Evolutionary conservation across 2,329 filamentous ascomycete species (phyloP), one percentile per base, ranked within the genome.

Genomic region (Ascomycota sp.): DNA sequence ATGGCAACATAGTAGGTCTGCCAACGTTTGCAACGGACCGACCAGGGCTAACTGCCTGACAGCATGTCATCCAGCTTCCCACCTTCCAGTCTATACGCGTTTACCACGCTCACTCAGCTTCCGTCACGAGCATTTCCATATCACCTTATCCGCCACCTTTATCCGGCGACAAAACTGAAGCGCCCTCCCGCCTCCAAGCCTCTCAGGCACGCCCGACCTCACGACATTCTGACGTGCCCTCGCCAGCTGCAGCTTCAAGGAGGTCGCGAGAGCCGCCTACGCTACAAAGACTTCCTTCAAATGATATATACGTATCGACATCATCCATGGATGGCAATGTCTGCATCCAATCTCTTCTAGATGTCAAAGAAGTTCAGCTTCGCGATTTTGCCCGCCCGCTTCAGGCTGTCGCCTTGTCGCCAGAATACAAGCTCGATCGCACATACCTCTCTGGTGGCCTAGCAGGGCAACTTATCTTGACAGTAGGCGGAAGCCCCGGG

Each of bases 261-360:
- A 60, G 55, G 32, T 52, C 55, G 5, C 63, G 52, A 10, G 63
- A 76, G 36, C 51, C 56, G 1, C 50, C 57, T 1, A 56, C 63
- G 1, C 59, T 93, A 2, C 72, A 79, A 0, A 71, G 74, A 34
- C 81, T 65, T 0, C 78, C 82, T 0, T 85, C 81, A 2, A 95
- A 94, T 43, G 75, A 85, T 31, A 92, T 98, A 25, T 80, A 89
- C 48, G 79, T 98, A 39, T 86, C 78, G 2, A 92, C 86, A 1
- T 82, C 89, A 0, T 95, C 89, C 0, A 80, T 92, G 46, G 89
- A 98, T 50, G 91, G 89, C 12, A 86, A 94, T 45, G 81, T 98
- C 10, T 95, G 89, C 43, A 70, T 98, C 1, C 75, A 83, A 34
- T 92, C 82, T 1, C 57, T 98, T 13, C 57, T 89, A 13, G 86